Percentiles rank a stretch among this genome's conserved stretches.
Evolutionary conservation across 2,329 filamentous ascomycete genomes (phyloP).

Genomic region (Monosporascus sp.): DNA sequence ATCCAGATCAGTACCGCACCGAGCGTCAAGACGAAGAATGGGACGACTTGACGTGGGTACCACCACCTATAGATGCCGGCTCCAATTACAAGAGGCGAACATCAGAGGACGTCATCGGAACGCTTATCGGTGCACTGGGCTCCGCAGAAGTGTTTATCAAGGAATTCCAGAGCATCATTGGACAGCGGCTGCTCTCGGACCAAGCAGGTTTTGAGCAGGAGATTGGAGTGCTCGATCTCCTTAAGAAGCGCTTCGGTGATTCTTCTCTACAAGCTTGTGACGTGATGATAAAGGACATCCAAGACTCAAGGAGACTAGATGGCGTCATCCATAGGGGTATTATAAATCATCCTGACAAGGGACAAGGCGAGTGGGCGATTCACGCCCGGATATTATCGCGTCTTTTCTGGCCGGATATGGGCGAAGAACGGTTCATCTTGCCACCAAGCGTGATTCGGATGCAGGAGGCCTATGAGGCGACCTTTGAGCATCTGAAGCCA

Average conservation of each 20-base stretch:
- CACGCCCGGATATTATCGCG: conserved; percentile 85
- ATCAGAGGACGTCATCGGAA: conserved; percentile 86
- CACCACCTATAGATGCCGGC: conserved; percentile 87
- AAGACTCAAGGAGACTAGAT: conserved; percentile 75
- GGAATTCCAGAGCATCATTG: conserved; percentile 86
- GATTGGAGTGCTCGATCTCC: conserved; percentile 74
- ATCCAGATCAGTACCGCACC: conserved; percentile 50
- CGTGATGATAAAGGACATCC: conserved; percentile 93
- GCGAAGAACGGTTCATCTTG: conserved; percentile 62
- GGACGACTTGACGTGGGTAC: conserved; percentile 89
- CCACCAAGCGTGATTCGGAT: conserved; percentile 53
- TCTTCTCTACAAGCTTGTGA: conserved; percentile 84
- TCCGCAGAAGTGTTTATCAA: conserved; percentile 90
- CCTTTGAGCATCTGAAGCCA: conserved; percentile 75
- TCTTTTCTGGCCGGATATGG: conserved; percentile 86
- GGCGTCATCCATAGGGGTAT: conserved; percentile 51
- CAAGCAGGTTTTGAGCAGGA: conserved; percentile 71
- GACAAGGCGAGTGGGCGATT: conserved; percentile 38
- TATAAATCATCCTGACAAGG: conserved; percentile 18
- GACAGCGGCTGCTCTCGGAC: conserved; percentile 67
- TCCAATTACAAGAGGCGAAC: conserved; percentile 87
- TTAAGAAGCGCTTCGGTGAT: conserved; percentile 87
- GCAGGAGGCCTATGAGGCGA: conserved; percentile 66
- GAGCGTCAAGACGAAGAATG: conserved; percentile 61
- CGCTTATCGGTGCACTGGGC: conserved; percentile 81